Evolutionary conservation across 1,284 basidiomycete species (phyloP).

Genomic region (Pholiota adiposa): DNA sequence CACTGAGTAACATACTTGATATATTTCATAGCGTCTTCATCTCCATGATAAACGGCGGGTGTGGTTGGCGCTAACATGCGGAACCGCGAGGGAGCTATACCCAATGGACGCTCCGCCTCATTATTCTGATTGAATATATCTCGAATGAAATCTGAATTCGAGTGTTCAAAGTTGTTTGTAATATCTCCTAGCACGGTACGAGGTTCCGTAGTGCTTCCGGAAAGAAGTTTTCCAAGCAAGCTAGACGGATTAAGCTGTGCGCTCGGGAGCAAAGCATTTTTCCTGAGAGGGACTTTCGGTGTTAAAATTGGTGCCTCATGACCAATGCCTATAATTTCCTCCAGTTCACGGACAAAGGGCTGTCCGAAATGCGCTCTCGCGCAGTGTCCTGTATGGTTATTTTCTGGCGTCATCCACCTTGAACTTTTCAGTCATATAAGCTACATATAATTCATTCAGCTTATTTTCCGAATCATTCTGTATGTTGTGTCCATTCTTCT

Average conservation of each 20-base stretch:
- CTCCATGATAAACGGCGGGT: constrained; percentile 14
- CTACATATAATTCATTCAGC: not conserved
- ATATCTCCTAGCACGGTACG: not conserved
- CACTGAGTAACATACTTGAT: constrained; percentile 18
- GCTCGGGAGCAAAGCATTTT: not conserved
- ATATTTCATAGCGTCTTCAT: constrained; percentile 18
- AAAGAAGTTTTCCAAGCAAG: constrained; percentile 11
- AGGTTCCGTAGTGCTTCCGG: not conserved
- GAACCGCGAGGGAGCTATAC: not conserved
- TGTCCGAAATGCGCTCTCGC: not conserved
- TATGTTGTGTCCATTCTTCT: not conserved
- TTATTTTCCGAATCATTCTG: not conserved
- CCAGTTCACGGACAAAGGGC: constrained; percentile 10
- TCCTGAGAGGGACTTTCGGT: not conserved
- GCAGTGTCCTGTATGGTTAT: not conserved
- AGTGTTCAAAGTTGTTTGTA: not conserved
- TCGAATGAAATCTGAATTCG: not conserved
- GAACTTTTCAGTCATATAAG: not conserved
- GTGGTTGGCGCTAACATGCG: constrained; percentile 9
- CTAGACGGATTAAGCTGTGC: constrained; percentile 10
- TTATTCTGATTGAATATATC: not conserved
- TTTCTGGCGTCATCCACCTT: constrained; percentile 1
- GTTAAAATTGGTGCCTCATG: not conserved
- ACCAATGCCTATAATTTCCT: constrained; percentile 5
- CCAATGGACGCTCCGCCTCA: not conserved